These are phyloP conservation scores for Xylariaceae sp. DNA, from an alignment of 2,329 filamentous ascomycete species.

Conservation along the genomic window DNA sequence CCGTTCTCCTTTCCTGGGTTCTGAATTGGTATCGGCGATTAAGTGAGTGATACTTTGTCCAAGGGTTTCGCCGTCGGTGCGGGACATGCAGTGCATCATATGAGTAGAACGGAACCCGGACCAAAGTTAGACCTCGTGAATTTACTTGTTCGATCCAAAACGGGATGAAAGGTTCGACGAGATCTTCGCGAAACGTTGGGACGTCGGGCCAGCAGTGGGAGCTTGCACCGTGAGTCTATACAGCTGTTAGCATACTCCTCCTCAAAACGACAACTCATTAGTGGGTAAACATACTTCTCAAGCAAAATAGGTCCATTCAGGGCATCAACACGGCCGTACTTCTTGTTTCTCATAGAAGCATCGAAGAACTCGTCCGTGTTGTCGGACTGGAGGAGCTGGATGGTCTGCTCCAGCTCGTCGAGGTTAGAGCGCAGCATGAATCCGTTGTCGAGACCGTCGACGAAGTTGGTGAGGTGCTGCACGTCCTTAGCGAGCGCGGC, in stretches of 20 bases:
- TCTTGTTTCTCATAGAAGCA: constrained; percentile 80
- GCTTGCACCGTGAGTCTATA: constrained; percentile 59
- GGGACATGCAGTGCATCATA: not conserved
- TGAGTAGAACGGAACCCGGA: not conserved
- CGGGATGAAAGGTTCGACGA: constrained; percentile 71
- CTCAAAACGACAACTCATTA: no score
- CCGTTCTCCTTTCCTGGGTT: not conserved
- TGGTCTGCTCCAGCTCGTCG: constrained; percentile 89
- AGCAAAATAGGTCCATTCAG: constrained; percentile 81
- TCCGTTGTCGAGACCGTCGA: constrained; percentile 75
- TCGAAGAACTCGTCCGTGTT: constrained; percentile 98
- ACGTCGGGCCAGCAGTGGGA: constrained; percentile 52
- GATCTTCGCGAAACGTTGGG: constrained; percentile 63
- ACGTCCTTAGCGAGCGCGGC: constrained; percentile 77
- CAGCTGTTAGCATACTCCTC: constrained; percentile 23
- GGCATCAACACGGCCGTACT: constrained; percentile 88
- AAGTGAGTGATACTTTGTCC: constrained; percentile 14
- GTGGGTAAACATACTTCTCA: constrained; percentile 65
- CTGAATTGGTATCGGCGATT: not conserved
- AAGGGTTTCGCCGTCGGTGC: not conserved
- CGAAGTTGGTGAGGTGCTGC: constrained; percentile 76
- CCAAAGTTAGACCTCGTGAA: constrained; percentile 4
- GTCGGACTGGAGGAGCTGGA: constrained; percentile 77
- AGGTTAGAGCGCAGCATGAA: constrained; percentile 84
- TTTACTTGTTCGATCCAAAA: constrained; percentile 53